Percentiles rank a stretch among this genome's conserved stretches.
Conservation (phyloP, 148 eudicot species). For the Pouteria glomerata region DNA sequence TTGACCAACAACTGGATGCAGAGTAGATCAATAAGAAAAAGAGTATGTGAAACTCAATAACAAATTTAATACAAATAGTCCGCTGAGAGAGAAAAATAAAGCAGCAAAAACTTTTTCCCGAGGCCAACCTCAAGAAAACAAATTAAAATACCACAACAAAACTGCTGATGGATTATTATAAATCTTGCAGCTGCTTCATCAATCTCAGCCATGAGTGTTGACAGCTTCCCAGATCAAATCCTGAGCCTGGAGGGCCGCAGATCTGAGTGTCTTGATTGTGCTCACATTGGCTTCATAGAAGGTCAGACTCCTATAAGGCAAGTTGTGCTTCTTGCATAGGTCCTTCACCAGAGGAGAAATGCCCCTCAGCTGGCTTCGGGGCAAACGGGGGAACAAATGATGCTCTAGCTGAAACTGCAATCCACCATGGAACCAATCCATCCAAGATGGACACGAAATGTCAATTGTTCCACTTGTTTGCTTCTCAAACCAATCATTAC, state of each 20-base stretch:
- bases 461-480: slow-evolving; percentile 53
- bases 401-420: slow-evolving; percentile 68
- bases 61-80: not conserved
- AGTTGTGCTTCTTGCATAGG: slow-evolving; percentile 58
- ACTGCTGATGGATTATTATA: no score
- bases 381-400: slow-evolving; percentile 60
- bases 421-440: slow-evolving; percentile 70
- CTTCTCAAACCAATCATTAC: slow-evolving; percentile 62
- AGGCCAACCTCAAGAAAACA: not conserved
- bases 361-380: slow-evolving; percentile 52
- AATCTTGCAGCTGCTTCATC: no score
- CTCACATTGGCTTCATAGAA: slow-evolving; percentile 51
- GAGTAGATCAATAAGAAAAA: no score
- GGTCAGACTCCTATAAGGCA: slow-evolving; percentile 55
- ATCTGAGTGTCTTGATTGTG: slow-evolving; percentile 36
- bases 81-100: not conserved
- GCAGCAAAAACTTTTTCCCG: not conserved
- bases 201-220: slow-evolving; percentile 48
- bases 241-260: slow-evolving; percentile 52
- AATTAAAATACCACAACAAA: not conserved
- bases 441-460: slow-evolving; percentile 32
- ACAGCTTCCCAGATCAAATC: slow-evolving; percentile 63
- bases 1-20: not conserved
- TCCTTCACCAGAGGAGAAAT: slow-evolving; percentile 48
- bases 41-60: not conserved